These are phyloP conservation scores for Penicillium oxalicum DNA, from an alignment of 2,329 filamentous ascomycete genomes.

Conservation along the genomic window DNA sequence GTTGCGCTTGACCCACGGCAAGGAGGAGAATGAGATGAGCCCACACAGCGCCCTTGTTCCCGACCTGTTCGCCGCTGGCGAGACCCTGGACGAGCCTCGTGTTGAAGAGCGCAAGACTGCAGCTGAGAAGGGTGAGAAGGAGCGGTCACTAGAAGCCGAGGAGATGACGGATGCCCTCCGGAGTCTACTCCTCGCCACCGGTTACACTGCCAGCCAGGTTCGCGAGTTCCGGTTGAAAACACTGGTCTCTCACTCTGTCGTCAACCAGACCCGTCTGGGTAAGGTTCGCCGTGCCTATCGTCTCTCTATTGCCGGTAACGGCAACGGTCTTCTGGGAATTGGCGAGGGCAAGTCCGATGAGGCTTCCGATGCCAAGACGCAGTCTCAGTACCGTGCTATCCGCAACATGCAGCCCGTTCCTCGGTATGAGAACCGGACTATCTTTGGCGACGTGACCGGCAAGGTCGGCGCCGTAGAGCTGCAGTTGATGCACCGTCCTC, in stretches of 20 bases:
- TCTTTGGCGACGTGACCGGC: constrained; percentile 73
- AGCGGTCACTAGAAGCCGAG: constrained; percentile 24
- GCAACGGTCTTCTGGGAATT: constrained; percentile 76
- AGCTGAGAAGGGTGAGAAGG: constrained; percentile 24
- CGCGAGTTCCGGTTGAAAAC: constrained; percentile 59
- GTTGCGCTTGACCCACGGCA: constrained; percentile 46
- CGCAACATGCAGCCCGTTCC: constrained; percentile 89
- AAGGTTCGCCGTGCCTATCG: constrained; percentile 76
- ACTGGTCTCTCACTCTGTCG: constrained; percentile 67
- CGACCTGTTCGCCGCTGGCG: constrained; percentile 44
- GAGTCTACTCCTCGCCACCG: constrained; percentile 53
- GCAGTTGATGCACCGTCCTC: constrained; percentile 72
- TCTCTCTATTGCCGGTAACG: constrained; percentile 79
- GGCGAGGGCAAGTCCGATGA: constrained; percentile 87
- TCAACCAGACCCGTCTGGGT: constrained; percentile 92
- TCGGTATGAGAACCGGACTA: constrained; percentile 86
- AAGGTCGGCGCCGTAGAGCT: constrained; percentile 89
- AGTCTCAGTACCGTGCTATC: constrained; percentile 76
- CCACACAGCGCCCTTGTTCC: constrained; percentile 47
- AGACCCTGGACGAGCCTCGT: constrained; percentile 29
- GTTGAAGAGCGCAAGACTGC: constrained; percentile 21
- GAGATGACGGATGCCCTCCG: constrained; percentile 40
- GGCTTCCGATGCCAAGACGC: constrained; percentile 57
- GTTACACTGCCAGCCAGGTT: constrained; percentile 47
- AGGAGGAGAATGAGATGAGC: constrained; percentile 45